These are phyloP conservation scores for Aspergillus neoniger DNA, from an alignment of 2,329 filamentous ascomycete genomes.

Conservation along the genomic window DNA sequence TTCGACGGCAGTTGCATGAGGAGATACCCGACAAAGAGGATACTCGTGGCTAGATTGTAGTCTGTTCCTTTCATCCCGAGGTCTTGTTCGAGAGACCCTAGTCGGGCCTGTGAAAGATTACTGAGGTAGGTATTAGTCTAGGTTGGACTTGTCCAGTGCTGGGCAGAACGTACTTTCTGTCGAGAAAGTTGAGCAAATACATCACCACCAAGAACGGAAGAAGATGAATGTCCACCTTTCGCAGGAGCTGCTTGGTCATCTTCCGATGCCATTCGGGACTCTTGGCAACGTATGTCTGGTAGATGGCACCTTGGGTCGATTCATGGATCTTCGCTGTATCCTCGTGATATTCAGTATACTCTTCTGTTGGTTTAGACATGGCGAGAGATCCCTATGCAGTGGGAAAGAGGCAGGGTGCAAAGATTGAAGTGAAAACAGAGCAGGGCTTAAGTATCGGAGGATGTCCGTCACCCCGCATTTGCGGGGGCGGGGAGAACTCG, in stretches of 20 bases:
- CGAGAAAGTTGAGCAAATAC: constrained; percentile 36
- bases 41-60: constrained; percentile 58
- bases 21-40: constrained; percentile 61
- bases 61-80: constrained; percentile 58
- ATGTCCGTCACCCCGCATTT: background rate
- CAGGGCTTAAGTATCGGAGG: background rate
- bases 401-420: background rate
- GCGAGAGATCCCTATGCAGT: background rate
- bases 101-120: constrained; percentile 58
- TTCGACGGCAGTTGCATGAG: constrained; percentile 66
- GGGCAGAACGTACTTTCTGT: constrained; percentile 29
- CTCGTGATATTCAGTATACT: background rate
- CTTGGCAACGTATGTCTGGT: constrained; percentile 29
- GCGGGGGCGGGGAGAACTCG: background rate
- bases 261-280: constrained; percentile 29
- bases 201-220: constrained; percentile 34
- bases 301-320: constrained; percentile 27
- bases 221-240: constrained; percentile 33
- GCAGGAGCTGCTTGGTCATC: constrained; percentile 27
- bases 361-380: background rate
- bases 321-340: background rate
- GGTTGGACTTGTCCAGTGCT: no score
- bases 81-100: constrained; percentile 57
- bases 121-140: constrained; percentile 13
- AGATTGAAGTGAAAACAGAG: no score